phyloP scores from a whole-genome alignment of 768 basidiomycete species.

The Podaxis rugospora region DNA sequence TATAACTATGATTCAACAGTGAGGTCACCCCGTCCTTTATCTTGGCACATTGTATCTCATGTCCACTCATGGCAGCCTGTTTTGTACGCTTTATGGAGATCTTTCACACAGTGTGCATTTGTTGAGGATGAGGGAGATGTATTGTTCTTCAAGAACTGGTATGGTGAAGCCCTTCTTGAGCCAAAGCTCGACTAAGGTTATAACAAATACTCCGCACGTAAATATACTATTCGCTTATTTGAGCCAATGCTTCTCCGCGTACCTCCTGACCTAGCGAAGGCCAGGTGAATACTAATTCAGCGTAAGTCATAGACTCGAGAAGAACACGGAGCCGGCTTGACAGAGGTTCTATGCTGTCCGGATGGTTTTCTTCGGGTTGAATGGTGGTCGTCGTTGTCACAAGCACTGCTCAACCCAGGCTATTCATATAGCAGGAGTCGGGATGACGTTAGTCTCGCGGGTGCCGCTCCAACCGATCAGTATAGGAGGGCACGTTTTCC shows the following conservation, averaged over 20 bases:
- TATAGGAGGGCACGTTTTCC: too few relatives aligned
- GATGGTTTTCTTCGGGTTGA: not conserved
- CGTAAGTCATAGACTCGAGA: too few relatives aligned
- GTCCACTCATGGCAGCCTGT: slow-evolving; percentile 23
- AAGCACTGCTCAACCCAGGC: not conserved
- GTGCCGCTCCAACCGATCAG: not conserved
- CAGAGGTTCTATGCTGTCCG: not conserved
- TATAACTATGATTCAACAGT: slow-evolving; percentile 60
- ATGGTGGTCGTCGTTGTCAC: not conserved
- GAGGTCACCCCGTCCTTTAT: slow-evolving; percentile 13
- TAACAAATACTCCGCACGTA: not conserved
- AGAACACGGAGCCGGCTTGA: too few relatives aligned
- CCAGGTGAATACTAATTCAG: too few relatives aligned
- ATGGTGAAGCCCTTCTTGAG: slow-evolving; percentile 34
- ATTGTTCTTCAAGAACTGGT: slow-evolving; percentile 50
- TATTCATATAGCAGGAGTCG: not conserved
- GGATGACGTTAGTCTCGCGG: not conserved
- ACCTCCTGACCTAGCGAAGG: too few relatives aligned
- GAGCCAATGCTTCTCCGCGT: too few relatives aligned
- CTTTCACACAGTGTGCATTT: slow-evolving; percentile 56
- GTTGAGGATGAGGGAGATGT: slow-evolving; percentile 53
- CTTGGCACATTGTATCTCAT: not conserved
- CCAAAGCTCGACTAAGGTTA: not conserved
- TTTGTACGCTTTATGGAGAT: slow-evolving; percentile 48
- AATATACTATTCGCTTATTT: not conserved